Base-by-base conservation (phyloP, 2,329 filamentous ascomycete genomes). In the Stylonectria norvegica region DNA sequence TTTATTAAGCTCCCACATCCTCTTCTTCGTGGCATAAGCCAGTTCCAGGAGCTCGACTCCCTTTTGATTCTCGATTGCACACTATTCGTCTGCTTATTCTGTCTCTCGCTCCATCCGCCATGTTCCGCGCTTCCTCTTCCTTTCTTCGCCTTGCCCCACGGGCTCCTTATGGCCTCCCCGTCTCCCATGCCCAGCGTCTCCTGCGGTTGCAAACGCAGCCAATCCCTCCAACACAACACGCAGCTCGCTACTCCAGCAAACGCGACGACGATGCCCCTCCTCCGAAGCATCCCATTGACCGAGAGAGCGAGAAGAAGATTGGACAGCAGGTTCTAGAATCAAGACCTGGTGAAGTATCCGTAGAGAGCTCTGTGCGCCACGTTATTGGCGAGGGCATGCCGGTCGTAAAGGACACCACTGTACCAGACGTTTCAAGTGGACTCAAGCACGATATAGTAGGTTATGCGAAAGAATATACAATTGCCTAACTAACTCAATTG, bases 291-390 rank as follows among this genome's bases (percentile, higher is more conserved):
- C 46, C 54, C 4, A 75, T 78, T 38, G 73, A 86, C 50, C 65
- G 60, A 29, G 69, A 83, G 49, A 66, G 66, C 20, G 83, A 86
- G 59, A 70, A 72, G 33, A 67, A 73, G 48, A 53, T 79, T 7
- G 72, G 64, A 10, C 53, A 80, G 34, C 59, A 78, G 58, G 75
- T 75, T 56, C 65, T 89, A n/a, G 58, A 77, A 42, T 57, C 77
- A 3, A 64, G 77, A 19, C 85, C 85, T 0, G 76, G 78, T 27
- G 61, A 67, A 5, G 84, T 89, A 1, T 77, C 81, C 0, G 64
- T 65, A 16, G 71, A 70, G 29, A 89, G 84, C 2, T 69, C 67
- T 9, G 65, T 72, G 12, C 72, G 77, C 40, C 69, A 72, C 48
- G 63, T 77, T 34, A 64, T 76, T 27, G 69, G 78, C 10, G 23